Base-by-base conservation (phyloP, 768 basidiomycete species). In the Russula olivacea region DNA sequence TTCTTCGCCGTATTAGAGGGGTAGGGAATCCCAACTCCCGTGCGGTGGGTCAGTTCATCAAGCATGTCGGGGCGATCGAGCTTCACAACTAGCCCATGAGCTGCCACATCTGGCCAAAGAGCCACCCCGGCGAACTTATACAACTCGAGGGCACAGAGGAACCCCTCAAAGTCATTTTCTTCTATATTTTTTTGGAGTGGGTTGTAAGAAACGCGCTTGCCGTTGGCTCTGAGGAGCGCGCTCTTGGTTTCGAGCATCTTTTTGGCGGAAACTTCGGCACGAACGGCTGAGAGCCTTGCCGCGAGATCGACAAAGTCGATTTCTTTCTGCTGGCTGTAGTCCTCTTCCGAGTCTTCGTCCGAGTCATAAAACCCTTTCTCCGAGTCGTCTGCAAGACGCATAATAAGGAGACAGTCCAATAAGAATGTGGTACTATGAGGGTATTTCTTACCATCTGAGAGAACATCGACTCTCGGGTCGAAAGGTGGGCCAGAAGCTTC, bases 31-130 rank as follows among this genome's bases (percentile, higher is more conserved):
- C 72, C 73, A 4, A 50, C 50, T 11, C 84, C 84, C 0, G 80
- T 81, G 41, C 80, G 78, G 15, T 82, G 78, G 51, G 85, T 83
- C 54, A 77, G 80, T 66, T 82, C 81, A 65, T 87, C 79, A 19
- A 87, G 72, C 70, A 86, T 80, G 1, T 80, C 78, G 2, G 75
- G 71, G 10, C 75, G 75, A 61, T 86, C 84, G 2, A 57, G 83
- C 76, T 1, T 23, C 45, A 78, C 52, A 8, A 73, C 38, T 8
- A 55, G 38, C 5, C 52, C 4, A 47, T 1, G 69, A 66, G 15
- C 30, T 7, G 1, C 25, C 8, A 8, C 25, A 41, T 23, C 0
- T 77, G 50, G 6, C 75, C 67, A 51, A 74, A 55, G 17, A 70
- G 69, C 14, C 73, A 66, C 32, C 43, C 59, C 9, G 77, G 73